These are phyloP conservation scores for Naganishia randhawae DNA, from an alignment of 768 basidiomycete species.

Conservation along the genomic window DNA sequence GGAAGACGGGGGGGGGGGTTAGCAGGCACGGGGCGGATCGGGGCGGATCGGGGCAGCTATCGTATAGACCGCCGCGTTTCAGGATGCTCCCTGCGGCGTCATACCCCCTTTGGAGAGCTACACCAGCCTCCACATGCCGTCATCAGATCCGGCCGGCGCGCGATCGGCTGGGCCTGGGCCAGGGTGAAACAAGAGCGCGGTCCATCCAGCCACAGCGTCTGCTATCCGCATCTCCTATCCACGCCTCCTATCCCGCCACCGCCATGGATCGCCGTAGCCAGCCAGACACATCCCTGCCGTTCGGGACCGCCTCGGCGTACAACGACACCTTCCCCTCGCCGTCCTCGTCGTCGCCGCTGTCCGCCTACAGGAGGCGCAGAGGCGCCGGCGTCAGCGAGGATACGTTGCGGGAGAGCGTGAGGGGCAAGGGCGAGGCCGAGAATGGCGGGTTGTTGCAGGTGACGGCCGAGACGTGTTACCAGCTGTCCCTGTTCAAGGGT, in stretches of 20 bases:
- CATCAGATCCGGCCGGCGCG: not conserved
- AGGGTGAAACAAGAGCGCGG: not conserved
- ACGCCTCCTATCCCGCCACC: not conserved
- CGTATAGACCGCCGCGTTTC: no score
- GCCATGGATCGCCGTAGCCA: conserved; percentile 9
- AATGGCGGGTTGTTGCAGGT: conserved; percentile 27
- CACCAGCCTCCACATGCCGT: not conserved
- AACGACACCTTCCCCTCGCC: conserved; percentile 46
- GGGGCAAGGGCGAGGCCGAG: conserved; percentile 18
- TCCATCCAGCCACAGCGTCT: not conserved
- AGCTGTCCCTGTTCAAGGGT: conserved; percentile 48
- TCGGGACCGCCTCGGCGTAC: conserved; percentile 46
- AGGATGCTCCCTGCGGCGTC: not conserved
- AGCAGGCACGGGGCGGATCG: no score
- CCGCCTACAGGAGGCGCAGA: conserved; percentile 26
- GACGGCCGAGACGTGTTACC: conserved; percentile 47
- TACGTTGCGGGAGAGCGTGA: not conserved
- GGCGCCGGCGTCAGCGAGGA: conserved; percentile 28
- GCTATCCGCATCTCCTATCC: not conserved
- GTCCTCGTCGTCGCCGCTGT: conserved; percentile 10
- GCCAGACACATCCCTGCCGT: conserved; percentile 15
- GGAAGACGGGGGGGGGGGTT: no score
- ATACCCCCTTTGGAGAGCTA: not conserved
- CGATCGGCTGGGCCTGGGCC: not conserved
- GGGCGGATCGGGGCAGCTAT: no score